Evolutionary conservation across 345 rosid genomes (phyloP), one percentile per base, ranked within the genome.

Genomic region (Tarenaya hassleriana): DNA sequence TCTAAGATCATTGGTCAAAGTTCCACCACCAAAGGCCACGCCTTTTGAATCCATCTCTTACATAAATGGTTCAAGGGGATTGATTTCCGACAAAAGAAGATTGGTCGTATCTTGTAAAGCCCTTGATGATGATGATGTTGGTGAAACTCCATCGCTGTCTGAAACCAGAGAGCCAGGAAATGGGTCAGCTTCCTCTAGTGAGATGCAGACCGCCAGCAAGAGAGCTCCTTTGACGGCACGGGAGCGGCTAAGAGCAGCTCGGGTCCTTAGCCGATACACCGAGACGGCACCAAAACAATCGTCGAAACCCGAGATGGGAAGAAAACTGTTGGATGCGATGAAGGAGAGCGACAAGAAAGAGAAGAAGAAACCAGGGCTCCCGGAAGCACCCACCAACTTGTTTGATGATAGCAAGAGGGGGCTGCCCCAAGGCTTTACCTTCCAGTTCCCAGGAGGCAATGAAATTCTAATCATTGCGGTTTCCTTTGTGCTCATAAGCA

Each of bases 361-460:
- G 16, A 87, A 80, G 71, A 79, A 69, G 70, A 80, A 69, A 61
- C 78, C 90, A 7, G 72, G 95, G 21, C 72, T 91, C 51, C 96
- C 95, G 0, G 88, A 87, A 68, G 98, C 96, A 13, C 98, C 96
- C 0, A 77, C 79, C 10, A 84, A 87, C 66, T 50, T 91, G 77
- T 73, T 91, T 13, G 96, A 91, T 60, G 96, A 91, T 71, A 84
- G 90, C 65, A 78, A 78, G 60, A 66, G 98, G 60, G 96, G 98
- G 34, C 8, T 84, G 76, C 92, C 98, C 0, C 79, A 84, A 69
- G 96, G 92, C 4, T 71, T 82, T 43, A 91, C 92, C 0, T 87
- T 87, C 47, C 66, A 80, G 56, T 75, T 91, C 46, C 96, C 96
- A 0, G 96, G 92, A 16, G 85, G 88, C 7, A 43, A 54, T 3